These are phyloP conservation scores for Rhizoctonia solani DNA, from an alignment of 1,284 basidiomycete genomes.

Conservation along the genomic window DNA sequence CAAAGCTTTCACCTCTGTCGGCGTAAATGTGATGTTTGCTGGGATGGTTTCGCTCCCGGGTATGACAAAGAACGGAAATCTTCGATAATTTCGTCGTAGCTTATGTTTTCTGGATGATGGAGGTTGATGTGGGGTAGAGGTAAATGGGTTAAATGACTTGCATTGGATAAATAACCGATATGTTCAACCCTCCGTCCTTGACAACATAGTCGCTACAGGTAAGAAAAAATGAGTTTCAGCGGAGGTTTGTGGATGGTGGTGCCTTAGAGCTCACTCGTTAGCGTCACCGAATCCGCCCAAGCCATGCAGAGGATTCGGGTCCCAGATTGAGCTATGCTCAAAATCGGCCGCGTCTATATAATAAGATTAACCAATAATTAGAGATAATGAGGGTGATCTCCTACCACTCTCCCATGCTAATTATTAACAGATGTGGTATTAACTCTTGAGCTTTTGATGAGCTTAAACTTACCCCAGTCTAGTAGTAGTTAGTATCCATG, in stretches of 20 bases:
- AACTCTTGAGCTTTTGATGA: no score
- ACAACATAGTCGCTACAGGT: constrained; percentile 4
- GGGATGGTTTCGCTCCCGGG: not conserved
- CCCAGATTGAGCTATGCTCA: constrained; percentile 5
- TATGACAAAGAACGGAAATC: not conserved
- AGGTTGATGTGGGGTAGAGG: not conserved
- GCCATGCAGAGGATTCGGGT: not conserved
- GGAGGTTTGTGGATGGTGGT: not conserved
- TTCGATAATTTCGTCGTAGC: not conserved
- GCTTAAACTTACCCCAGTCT: constrained; percentile 24
- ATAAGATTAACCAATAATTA: not conserved
- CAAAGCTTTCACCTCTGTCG: not conserved
- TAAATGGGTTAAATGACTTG: not conserved
- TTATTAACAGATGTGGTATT: no score
- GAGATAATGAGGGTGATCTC: no score
- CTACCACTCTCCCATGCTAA: constrained; percentile 9
- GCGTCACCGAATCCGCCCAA: constrained; percentile 8
- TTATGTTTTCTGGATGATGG: not conserved
- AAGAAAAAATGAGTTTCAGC: not conserved
- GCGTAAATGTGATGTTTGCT: not conserved
- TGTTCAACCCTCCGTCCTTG: not conserved
- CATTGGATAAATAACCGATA: constrained; percentile 5
- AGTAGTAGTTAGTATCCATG: not conserved
- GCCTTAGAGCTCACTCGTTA: constrained; percentile 1
- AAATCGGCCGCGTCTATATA: constrained; percentile 5